A percentile compares a stretch with the other conserved stretches of the same genome.
Evolutionary conservation across 2,329 filamentous ascomycete species (phyloP).

Genomic region (Coleophoma cylindrospora): DNA sequence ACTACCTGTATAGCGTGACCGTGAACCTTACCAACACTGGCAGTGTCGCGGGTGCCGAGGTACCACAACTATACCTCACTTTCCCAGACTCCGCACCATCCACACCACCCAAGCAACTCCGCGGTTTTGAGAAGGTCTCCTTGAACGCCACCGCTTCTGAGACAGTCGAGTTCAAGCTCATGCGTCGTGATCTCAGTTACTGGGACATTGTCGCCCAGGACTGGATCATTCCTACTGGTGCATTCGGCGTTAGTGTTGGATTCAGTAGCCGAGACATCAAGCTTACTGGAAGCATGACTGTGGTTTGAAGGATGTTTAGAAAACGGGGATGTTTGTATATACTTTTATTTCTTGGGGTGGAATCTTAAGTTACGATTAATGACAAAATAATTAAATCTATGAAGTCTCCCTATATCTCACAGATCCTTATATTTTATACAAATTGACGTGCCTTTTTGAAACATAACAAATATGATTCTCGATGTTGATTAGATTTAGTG

Average conservation of each 20-base stretch:
- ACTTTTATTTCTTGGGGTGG: no score
- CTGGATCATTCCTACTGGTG: slow-evolving; percentile 47
- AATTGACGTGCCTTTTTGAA: no score
- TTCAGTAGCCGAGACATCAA: slow-evolving; percentile 21
- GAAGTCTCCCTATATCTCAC: no score
- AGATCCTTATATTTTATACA: no score
- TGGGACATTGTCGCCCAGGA: slow-evolving; percentile 56
- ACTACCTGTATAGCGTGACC: slow-evolving; percentile 41
- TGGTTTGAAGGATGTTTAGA: slow-evolving; percentile 3
- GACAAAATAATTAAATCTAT: no score
- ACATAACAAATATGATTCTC: no score
- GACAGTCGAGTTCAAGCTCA: slow-evolving; percentile 46
- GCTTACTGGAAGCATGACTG: slow-evolving; percentile 5
- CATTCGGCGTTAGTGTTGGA: slow-evolving; percentile 31
- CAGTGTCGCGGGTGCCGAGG: slow-evolving; percentile 52
- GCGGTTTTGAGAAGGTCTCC: slow-evolving; percentile 57
- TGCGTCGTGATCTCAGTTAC: slow-evolving; percentile 56
- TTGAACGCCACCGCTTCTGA: slow-evolving; percentile 41
- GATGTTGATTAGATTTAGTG: no score
- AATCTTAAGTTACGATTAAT: no score
- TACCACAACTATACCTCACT: slow-evolving; percentile 54
- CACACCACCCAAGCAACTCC: slow-evolving; percentile 45
- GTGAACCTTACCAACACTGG: slow-evolving; percentile 62
- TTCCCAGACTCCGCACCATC: slow-evolving; percentile 22
- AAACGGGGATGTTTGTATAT: no score